Base-by-base conservation (phyloP, 345 rosid genomes). In the Sonneratia alba region DNA sequence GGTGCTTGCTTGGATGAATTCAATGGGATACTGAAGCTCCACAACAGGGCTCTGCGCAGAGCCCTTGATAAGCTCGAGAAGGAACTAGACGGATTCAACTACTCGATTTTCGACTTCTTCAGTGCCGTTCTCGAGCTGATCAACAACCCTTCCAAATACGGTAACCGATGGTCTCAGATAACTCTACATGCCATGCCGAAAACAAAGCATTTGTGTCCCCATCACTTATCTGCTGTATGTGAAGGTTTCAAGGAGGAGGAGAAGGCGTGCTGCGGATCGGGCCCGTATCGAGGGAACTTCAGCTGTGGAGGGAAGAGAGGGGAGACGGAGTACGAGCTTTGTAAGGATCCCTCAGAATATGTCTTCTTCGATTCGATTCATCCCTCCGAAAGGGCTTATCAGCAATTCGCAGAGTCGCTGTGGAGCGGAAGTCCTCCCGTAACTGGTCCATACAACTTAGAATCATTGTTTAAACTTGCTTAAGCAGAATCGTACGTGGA, bases 231-330 rank as follows among this genome's bases (percentile, higher is more conserved):
- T 21, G 48, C 12, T 70, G 42, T 27, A 6, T 64, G 42, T 42
- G 55, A 70, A 77, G 80, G 76, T 18, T 74, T 80, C 27, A 22
- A 80, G 42, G 72, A 68, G 18, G 55, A 11, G 19, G 66, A 69
- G 27, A 12, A 2, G 4, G 80, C 78, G 6, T 66, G 72, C 16
- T 80, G 80, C 59, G 78, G 80, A 2, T 64, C 15, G 0, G 70
- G 83, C 18, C 53, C 63, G 1, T 71, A 66, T 24, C 36, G 72
- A 6, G 76, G 55, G 32, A 59, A 0, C 16, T 8, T 3, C 36
- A 47, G 69, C 40, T 72, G 74, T 10, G 74, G 74, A 12, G 74
- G 59, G 14, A 27, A 32, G 19, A 63, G 69, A 34, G 69, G 68
- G 1, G 69, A 21, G 19, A 59, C n/a, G 16, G 45, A 45, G 9